Evolutionary conservation across 257 asterid species (phyloP), one percentile per base, ranked within the genome.

Genomic region (Misopates orontium): DNA sequence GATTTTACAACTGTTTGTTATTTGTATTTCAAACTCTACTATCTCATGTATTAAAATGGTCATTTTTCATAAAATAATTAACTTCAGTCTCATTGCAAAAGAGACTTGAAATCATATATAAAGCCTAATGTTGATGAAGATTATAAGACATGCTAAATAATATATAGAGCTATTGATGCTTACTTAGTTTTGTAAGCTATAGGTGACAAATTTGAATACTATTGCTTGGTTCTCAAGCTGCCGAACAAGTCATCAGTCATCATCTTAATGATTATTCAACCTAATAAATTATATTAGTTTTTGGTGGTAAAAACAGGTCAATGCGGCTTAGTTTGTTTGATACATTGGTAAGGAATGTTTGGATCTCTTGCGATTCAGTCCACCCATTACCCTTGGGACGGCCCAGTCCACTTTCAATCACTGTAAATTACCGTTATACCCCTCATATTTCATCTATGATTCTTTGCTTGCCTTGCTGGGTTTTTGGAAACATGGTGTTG

Each of bases 291-390:
- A 10, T n/a, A n/a, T n/a, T 49, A n/a, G n/a, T 49, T 14, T 25
- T 24, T 24, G 16, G 16, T 23, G 48, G 15, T 16, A 13, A 3
- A 49, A 31, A 22, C 20, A 10, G 44, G 60, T 45, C 16, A 19
- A 54, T 81, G 56, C 86, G 88, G 87, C 85, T 72, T 66, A 3
- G 62, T 84, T 79, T 71, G 90, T 82, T 66, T 81, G 72, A 77
- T 79, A 8, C 28, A 63, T 25, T 68, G 78, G 69, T 52, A 28
- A 60, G 68, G 65, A 83, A 68, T 65, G 67, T 64, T 81, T 78
- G 80, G 79, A 64, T 23, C 65, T 52, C 72, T 61, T 48, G 55
- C 12, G 0, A 28, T 39, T 53, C 61, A 60, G 53, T 42, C 42
- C 69, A 71, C 71, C 82, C 84, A 45, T 76, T 71, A 56, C 56